Conservation (phyloP, 192 early-diverging fungal genomes). For the Coemansia sp. region DNA sequence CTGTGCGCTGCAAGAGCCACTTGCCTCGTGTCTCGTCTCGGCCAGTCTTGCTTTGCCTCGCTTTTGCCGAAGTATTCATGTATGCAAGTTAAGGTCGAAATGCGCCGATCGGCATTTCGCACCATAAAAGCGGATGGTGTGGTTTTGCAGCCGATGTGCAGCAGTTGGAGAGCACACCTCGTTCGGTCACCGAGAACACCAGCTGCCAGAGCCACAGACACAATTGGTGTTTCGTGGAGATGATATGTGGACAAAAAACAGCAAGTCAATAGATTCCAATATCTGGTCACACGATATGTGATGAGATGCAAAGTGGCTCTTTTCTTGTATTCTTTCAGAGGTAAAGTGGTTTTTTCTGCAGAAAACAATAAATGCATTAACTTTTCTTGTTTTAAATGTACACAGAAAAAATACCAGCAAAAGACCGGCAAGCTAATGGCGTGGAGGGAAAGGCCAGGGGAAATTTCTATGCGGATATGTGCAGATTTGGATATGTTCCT, state of each 20-base stretch:
- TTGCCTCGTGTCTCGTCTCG: neutral
- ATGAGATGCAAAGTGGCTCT: neutral
- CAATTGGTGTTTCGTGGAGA: neutral
- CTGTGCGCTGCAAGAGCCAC: neutral
- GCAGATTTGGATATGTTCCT: neutral
- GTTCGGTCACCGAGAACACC: neutral
- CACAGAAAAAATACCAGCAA: neutral
- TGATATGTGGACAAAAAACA: neutral
- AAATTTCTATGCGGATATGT: neutral
- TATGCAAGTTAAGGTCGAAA: neutral
- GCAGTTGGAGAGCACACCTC: neutral
- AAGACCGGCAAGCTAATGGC: neutral
- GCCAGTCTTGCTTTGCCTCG: neutral
- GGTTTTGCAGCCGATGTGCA: neutral
- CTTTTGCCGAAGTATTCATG: neutral
- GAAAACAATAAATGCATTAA: neutral
- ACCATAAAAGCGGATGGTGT: slow-evolving; percentile 6
- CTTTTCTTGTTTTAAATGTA: neutral
- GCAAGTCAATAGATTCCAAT: neutral
- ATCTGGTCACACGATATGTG: neutral
- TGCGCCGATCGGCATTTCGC: slow-evolving; percentile 3
- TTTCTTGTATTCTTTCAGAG: neutral
- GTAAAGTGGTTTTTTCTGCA: neutral
- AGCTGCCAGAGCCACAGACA: neutral
- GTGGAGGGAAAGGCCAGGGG: neutral